Conservation (phyloP, 202 grass and related monocot genomes). For the Elaeis oleifera region DNA sequence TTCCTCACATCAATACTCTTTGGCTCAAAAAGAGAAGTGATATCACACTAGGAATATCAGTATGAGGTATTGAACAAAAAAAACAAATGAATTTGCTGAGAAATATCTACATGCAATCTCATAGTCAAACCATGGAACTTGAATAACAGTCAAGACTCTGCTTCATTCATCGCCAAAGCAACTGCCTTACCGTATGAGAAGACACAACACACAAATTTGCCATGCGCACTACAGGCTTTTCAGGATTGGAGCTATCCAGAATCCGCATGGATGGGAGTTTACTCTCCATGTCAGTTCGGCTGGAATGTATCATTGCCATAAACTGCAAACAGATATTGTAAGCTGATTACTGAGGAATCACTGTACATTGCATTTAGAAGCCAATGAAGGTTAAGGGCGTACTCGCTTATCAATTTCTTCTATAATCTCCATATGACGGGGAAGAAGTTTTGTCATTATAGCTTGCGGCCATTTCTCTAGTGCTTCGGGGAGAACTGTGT, state of each 20-base stretch:
- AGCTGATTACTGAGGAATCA: neutral
- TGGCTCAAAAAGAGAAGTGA: no score
- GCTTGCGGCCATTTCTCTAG: slow-evolving; percentile 98
- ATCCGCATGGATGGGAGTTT: slow-evolving; percentile 64
- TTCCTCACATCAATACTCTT: no score
- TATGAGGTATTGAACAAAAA: no score
- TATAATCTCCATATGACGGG: no score
- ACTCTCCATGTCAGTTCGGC: slow-evolving; percentile 59
- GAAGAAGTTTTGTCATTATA: slow-evolving; percentile 62
- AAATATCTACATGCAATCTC: no score
- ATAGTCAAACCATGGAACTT: no score
- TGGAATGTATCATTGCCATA: slow-evolving; percentile 58
- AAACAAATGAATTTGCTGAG: no score
- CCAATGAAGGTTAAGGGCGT: neutral
- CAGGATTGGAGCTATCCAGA: slow-evolving; percentile 75
- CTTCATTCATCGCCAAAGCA: neutral
- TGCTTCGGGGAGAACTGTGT: slow-evolving; percentile 95
- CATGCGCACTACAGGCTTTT: slow-evolving; percentile 95
- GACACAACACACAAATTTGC: slow-evolving; percentile 93
- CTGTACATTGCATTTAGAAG: neutral
- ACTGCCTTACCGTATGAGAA: slow-evolving; percentile 56
- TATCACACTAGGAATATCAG: no score
- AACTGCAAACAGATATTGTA: slow-evolving; percentile 44
- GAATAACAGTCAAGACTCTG: neutral
- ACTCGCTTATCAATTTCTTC: slow-evolving; percentile 22